Percentiles rank a stretch among this genome's conserved stretches.
Conservation (phyloP, 768 basidiomycete species). For the Tricholomella constricta region DNA sequence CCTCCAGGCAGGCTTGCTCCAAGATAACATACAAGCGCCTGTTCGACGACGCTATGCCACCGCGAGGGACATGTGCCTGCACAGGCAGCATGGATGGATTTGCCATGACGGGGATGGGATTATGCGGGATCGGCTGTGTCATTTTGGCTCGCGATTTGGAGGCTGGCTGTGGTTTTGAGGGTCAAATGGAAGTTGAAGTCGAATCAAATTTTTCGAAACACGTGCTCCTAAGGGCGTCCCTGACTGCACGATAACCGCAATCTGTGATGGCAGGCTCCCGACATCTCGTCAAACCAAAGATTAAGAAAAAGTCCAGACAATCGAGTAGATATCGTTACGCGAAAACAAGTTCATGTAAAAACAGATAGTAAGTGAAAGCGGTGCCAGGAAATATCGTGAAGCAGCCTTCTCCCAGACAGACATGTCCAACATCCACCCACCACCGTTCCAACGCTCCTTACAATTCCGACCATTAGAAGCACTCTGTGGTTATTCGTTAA, state of each 20-base stretch:
- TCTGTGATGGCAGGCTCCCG: too few relatives aligned
- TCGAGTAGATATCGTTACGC: slow-evolving; percentile 8
- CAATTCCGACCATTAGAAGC: slow-evolving; percentile 24
- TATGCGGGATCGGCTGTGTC: slow-evolving; percentile 38
- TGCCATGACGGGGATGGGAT: slow-evolving; percentile 48
- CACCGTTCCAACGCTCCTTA: slow-evolving; percentile 2
- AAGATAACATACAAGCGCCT: slow-evolving; percentile 87
- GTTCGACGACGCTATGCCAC: slow-evolving; percentile 50
- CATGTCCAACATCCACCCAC: slow-evolving; percentile 4
- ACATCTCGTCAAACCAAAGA: slow-evolving; percentile 11
- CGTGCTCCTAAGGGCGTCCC: slow-evolving; percentile 3
- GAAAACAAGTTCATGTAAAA: neutral
- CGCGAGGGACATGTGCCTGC: slow-evolving; percentile 72
- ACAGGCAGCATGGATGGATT: slow-evolving; percentile 85
- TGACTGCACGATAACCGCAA: too few relatives aligned
- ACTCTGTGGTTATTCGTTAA: slow-evolving; percentile 21
- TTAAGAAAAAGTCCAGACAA: slow-evolving; percentile 8
- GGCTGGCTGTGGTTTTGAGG: slow-evolving; percentile 63
- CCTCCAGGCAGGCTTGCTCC: slow-evolving; percentile 94
- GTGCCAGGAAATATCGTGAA: neutral
- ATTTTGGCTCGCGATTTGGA: slow-evolving; percentile 56
- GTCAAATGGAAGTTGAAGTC: too few relatives aligned
- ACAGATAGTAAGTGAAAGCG: neutral
- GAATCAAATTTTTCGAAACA: slow-evolving; percentile 12
- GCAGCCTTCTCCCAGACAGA: neutral